Base-by-base conservation (phyloP, 148 eudicot species). In the Spergularia marina region DNA sequence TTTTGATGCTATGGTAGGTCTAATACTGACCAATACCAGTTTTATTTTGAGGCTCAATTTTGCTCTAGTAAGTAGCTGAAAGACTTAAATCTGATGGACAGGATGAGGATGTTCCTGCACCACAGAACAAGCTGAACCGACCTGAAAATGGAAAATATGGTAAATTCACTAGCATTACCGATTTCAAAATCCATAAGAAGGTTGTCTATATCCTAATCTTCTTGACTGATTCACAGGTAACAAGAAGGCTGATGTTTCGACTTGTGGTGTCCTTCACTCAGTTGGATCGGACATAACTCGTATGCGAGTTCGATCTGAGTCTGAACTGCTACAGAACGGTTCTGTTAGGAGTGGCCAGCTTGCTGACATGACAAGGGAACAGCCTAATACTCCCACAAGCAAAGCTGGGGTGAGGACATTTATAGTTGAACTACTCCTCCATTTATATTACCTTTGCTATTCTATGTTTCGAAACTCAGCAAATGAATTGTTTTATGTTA, bases 281-380 rank as follows among this genome's bases (percentile, higher is more conserved):
- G 82, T 95, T 52, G 99, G 99, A 70, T 95, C 97, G 57, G 99
- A 95, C 77, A 83, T 90, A 77, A 92, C 99, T 15, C 89, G 99
- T 76, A 91, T 90, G 74, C 77, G 81, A 74, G 89, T 87, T 20
- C 84, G 79, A 74, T 84, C 92, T 40, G 87, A 82, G 40, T 62
- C 74, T 69, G 81, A 74, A 49, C 58, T 52, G 12, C 77, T 53
- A 66, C 85, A 81, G 51, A 85, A 89, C 53, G 86, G 79, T 53
- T 82, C 89, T 17, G 34, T 74, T 9, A 87, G 84, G 77, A 89
- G 79, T 64, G 89, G 85, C n/a, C 87, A 87, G 49, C 83, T 87
- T 84, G 55, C 82, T 76, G 76, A 83, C 23, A 87, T 70, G 83
- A 78, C 82, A 72, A 79, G 65, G 74, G 94, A 86, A 47, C 75